Conservation (phyloP, 352 stramenopile genomes). For the Globisporangium mamillatum region DNA sequence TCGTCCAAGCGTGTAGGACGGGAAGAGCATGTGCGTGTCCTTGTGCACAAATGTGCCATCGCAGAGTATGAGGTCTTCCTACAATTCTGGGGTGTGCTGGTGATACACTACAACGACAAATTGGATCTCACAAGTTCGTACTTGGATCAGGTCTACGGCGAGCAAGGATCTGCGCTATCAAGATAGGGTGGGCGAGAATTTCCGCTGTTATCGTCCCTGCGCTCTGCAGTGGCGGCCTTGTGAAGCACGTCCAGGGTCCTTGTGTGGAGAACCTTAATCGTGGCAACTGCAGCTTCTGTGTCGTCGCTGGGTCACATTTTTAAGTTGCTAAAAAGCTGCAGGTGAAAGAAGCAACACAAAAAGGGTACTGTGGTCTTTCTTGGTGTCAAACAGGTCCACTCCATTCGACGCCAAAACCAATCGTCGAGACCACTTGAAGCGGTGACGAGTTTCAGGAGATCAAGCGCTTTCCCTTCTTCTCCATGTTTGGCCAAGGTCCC, state of each 20-base stretch:
- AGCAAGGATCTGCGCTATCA: no score
- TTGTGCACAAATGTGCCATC: slow-evolving; percentile 38
- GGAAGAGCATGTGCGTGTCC: slow-evolving; percentile 23
- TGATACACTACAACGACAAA: no score
- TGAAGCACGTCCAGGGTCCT: slow-evolving; percentile 45
- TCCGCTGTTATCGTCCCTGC: no score
- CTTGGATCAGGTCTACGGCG: no score
- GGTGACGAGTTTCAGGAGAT: slow-evolving; percentile 43
- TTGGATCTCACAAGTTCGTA: no score
- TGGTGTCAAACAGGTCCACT: slow-evolving; percentile 36
- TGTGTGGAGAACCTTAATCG: slow-evolving; percentile 41
- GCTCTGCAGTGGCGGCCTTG: slow-evolving; percentile 23
- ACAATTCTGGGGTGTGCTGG: no score
- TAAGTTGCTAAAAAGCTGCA: slow-evolving; percentile 47
- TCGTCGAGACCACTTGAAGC: slow-evolving; percentile 51
- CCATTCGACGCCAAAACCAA: slow-evolving; percentile 44
- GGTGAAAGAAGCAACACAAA: slow-evolving; percentile 42
- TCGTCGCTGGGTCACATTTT: slow-evolving; percentile 33
- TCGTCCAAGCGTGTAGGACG: slow-evolving; percentile 31
- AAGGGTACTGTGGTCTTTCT: slow-evolving; percentile 38
- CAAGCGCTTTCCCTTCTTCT: slow-evolving; percentile 21
- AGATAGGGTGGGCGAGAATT: no score
- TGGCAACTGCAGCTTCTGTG: slow-evolving; percentile 30
- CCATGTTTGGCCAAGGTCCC: slow-evolving; percentile 16
- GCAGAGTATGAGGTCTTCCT: slow-evolving; percentile 30